phyloP scores from a whole-genome alignment of 345 rosid species.

The Sonneratia alba region DNA sequence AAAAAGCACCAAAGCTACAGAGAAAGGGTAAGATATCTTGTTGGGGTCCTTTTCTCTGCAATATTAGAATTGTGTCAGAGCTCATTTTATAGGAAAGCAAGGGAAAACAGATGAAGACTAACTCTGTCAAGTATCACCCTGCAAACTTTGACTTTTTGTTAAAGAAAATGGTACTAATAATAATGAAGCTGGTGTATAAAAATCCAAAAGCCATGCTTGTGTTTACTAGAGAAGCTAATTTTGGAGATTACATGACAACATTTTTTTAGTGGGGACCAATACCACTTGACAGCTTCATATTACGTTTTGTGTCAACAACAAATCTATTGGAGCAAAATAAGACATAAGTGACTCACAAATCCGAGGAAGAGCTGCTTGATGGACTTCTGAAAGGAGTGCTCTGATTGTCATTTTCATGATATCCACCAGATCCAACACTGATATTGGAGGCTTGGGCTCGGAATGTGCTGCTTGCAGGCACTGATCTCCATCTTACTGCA shows the following conservation, averaged over 20 bases:
- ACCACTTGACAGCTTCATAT: too few relatives aligned
- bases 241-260: too few relatives aligned
- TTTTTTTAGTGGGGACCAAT: too few relatives aligned
- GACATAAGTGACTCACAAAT: constrained; percentile 39
- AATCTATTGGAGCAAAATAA: not conserved
- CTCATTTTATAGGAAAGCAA: not conserved
- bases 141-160: too few relatives aligned
- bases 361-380: constrained; percentile 29
- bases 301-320: not conserved
- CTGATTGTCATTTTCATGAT: constrained; percentile 39
- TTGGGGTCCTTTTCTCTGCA: constrained; percentile 57
- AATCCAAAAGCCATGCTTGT: too few relatives aligned
- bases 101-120: too few relatives aligned
- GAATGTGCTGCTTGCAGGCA: constrained; percentile 23
- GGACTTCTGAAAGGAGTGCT: constrained; percentile 30
- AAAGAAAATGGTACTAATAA: too few relatives aligned
- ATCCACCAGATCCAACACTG: constrained; percentile 62
- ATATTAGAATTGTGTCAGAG: constrained; percentile 14
- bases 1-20: constrained; percentile 58
- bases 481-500: constrained; percentile 66
- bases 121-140: too few relatives aligned
- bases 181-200: too few relatives aligned
- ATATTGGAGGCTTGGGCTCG: constrained; percentile 59
- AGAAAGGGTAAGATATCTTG: constrained; percentile 60
- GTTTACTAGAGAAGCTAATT: too few relatives aligned